These are phyloP conservation scores for Euptelea pleiosperma DNA, from an alignment of 164 flowering plant genomes.

Conservation along the genomic window DNA sequence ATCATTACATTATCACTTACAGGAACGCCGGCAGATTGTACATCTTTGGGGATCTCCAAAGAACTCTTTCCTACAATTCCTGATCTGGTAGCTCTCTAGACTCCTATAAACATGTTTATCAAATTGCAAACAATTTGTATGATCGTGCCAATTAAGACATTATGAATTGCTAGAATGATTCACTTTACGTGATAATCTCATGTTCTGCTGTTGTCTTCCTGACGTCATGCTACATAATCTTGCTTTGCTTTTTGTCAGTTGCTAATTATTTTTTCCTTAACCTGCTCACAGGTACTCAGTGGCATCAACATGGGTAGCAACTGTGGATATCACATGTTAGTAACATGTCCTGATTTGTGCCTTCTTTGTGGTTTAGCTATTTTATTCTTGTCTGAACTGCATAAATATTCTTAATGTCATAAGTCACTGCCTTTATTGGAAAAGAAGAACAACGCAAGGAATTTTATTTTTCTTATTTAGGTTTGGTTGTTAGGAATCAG, in stretches of 20 bases:
- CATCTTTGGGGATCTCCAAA: slow-evolving; percentile 75
- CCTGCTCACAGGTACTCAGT: slow-evolving; percentile 65
- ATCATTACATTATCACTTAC: slow-evolving; percentile 16
- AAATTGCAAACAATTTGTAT: not conserved
- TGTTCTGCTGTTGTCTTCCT: too few relatives aligned
- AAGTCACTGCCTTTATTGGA: not conserved
- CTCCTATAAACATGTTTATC: not conserved
- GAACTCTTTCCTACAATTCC: slow-evolving; percentile 64
- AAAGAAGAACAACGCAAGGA: slow-evolving; percentile 1
- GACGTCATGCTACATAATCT: not conserved
- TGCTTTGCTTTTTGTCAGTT: slow-evolving; percentile 7
- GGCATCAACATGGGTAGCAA: slow-evolving; percentile 96
- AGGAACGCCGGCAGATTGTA: slow-evolving; percentile 94
- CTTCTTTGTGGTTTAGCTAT: slow-evolving; percentile 8
- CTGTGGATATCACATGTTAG: slow-evolving; percentile 85
- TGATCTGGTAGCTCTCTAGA: slow-evolving; percentile 58
- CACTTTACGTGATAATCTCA: too few relatives aligned
- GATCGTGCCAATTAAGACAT: not conserved
- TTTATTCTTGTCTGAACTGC: not conserved
- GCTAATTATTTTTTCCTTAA: slow-evolving; percentile 7
- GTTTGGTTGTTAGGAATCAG: not conserved
- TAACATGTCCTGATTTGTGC: slow-evolving; percentile 14
- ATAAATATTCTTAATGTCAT: not conserved
- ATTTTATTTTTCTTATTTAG: not conserved
- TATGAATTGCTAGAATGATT: not conserved